A percentile compares a stretch with the other conserved stretches of the same genome.
These are phyloP conservation scores for Sugiyamaella novakii DNA, from an alignment of 1,139 yeast genomes.

Conservation along the genomic window DNA sequence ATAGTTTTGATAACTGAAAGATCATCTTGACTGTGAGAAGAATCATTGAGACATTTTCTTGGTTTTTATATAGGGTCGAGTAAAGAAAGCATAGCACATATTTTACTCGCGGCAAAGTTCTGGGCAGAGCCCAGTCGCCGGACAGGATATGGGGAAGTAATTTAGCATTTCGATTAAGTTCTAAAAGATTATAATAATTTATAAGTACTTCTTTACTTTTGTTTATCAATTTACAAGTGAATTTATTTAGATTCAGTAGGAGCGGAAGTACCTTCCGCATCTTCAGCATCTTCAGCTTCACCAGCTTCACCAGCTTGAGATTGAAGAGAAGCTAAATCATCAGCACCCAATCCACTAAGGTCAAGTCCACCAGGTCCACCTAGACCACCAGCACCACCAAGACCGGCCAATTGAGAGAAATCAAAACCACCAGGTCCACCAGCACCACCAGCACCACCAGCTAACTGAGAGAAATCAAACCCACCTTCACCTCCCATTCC, in stretches of 20 bases:
- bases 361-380: slow-evolving; percentile 33
- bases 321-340: slow-evolving; percentile 27
- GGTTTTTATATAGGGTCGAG: neutral
- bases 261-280: neutral
- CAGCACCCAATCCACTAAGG: slow-evolving; percentile 27
- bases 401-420: slow-evolving; percentile 38
- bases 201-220: slow-evolving; percentile 1
- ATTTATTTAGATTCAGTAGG: slow-evolving; percentile 5
- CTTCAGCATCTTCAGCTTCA: no score
- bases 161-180: slow-evolving; percentile 1
- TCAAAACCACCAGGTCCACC: slow-evolving; percentile 40
- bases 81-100: no score
- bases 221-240: slow-evolving; percentile 5
- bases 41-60: neutral
- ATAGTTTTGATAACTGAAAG: no score
- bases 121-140: no score
- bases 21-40: neutral
- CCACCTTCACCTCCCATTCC: slow-evolving; percentile 42
- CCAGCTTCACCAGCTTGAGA: slow-evolving; percentile 29
- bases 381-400: slow-evolving; percentile 42
- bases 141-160: no score
- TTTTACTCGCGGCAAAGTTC: no score
- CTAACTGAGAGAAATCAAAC: slow-evolving; percentile 36
- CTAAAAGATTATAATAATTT: neutral
- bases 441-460: slow-evolving; percentile 42